A percentile compares a stretch with the other conserved stretches of the same genome.
Conservation (phyloP, 2,329 filamentous ascomycete genomes). For the Pochonia chlamydosporia region DNA sequence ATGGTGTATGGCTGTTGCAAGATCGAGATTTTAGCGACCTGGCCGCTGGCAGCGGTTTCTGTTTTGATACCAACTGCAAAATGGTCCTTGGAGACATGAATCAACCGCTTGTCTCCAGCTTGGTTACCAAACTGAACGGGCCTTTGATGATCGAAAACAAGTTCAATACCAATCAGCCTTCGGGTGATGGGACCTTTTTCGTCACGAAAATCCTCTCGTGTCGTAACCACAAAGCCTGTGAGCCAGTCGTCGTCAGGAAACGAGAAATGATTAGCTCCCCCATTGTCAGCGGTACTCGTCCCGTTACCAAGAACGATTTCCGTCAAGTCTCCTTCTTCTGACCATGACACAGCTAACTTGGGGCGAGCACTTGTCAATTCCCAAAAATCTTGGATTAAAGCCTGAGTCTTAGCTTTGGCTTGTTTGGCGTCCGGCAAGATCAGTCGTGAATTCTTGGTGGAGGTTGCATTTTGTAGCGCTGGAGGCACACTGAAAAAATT, state of each 20-base stretch:
- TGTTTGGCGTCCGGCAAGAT: neutral
- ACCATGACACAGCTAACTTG: neutral
- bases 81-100: neutral
- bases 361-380: neutral
- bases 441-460: neutral
- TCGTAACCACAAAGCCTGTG: neutral
- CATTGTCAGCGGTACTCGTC: neutral
- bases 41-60: neutral
- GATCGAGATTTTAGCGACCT: neutral
- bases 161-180: neutral
- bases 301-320: neutral
- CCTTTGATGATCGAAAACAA: neutral
- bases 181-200: neutral
- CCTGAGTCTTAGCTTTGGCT: neutral
- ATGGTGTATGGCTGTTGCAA: neutral
- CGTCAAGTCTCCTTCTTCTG: neutral
- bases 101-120: constrained; percentile 1
- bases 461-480: neutral
- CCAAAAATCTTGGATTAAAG: neutral
- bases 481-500: neutral
- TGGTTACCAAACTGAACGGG: neutral
- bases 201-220: neutral
- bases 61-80: neutral
- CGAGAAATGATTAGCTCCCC: too few relatives aligned
- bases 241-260: neutral